Evolutionary conservation across 169 alveolate genomes (phyloP), one percentile per base, ranked within the genome.

Genomic region (Plasmodium chabaudi): DNA sequence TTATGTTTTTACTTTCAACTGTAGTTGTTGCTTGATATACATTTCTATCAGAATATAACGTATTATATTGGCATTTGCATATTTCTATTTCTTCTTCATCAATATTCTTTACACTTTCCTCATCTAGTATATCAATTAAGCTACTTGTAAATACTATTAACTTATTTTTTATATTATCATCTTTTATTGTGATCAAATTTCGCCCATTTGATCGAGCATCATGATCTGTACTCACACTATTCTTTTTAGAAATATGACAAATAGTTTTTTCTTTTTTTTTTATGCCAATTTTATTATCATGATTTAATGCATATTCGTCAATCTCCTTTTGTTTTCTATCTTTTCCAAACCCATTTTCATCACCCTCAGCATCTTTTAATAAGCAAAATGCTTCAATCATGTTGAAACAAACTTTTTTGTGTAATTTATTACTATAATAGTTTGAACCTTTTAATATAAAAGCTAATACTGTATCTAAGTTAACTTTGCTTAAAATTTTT

Each of bases 41-140:
- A 86, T 70, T 70, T 34, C 60, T 46, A 44, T 86, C 91, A 5
- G 71, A 86, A 60, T 86, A 86, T 49, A 68, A 64, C 9, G 55
- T 15, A 23, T 70, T 67, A 39, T 44, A 86, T n/a, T 86, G 91
- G 42, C 86, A 57, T 47, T 86, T 86, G 56, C 91, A 86, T 56
- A 86, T 86, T 57, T 86, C 91, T 1, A 86, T 70, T 21, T 69
- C 87, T 9, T 86, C 91, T 10, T 86, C 87, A 23, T 63, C 59
- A 39, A 86, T 72, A 46, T 69, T 53, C 47, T 86, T 23, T 21
- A 86, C 46, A n/a, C 87, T 59, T 13, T 61, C 49, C 9, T 86
- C 91, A 86, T 86, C 91, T n/a, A 86, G 44, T 87, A 86, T 86
- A 5, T 57, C 86, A 25, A 86, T 86, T 51, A 86, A 53, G 63